Percentiles rank a stretch among this genome's conserved stretches.
Conservation (phyloP, 495 filamentous ascomycete genomes). For the Tuber indicum region DNA sequence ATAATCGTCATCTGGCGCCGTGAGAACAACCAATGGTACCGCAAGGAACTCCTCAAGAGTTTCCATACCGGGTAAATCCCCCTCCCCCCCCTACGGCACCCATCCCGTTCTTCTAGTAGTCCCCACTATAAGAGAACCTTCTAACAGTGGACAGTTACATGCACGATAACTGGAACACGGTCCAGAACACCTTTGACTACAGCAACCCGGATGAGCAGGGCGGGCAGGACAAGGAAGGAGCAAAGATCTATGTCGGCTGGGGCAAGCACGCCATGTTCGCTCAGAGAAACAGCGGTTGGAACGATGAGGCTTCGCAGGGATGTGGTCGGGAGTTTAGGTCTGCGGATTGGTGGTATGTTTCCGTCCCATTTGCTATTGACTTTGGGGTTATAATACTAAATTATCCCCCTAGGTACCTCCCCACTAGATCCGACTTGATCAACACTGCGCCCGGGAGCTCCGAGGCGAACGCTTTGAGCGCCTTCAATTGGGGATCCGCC, state of each 20-base stretch:
- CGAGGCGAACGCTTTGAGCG: conserved; percentile 15
- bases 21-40: conserved; percentile 22
- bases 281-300: conserved; percentile 31
- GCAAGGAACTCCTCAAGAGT: conserved; percentile 29
- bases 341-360: conserved; percentile 25
- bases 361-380: background rate
- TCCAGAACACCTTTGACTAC: conserved; percentile 33
- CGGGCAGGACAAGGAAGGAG: conserved; percentile 28
- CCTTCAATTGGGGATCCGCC: conserved; percentile 33
- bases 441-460: conserved; percentile 12
- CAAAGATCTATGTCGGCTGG: conserved; percentile 40
- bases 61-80: conserved; percentile 28
- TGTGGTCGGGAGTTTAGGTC: conserved; percentile 32
- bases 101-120: background rate
- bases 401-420: conserved; percentile 23
- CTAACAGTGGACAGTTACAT: conserved; percentile 9
- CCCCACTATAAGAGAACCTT: too few relatives aligned
- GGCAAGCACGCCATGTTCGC: conserved; percentile 39
- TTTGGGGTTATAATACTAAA: background rate
- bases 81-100: background rate
- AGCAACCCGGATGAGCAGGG: conserved; percentile 22
- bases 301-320: conserved; percentile 27
- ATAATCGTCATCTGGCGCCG: conserved; percentile 38
- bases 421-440: conserved; percentile 19
- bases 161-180: conserved; percentile 18